Conservation (phyloP, 177 flowering plant species). For the Vitis hybrid region DNA sequence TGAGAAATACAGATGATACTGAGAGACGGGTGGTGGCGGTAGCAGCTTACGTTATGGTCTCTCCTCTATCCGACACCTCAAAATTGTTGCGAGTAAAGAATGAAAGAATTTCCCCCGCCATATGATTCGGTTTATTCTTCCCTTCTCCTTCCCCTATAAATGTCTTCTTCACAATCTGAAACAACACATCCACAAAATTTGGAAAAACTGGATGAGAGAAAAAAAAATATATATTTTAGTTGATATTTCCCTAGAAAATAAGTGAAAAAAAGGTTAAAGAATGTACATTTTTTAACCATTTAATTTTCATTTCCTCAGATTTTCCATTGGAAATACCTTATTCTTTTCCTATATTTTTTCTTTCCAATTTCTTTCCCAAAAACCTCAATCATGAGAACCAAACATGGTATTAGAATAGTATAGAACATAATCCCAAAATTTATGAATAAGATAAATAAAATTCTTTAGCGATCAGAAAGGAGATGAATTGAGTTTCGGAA, state of each 20-base stretch:
- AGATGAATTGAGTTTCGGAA: constrained; percentile 8
- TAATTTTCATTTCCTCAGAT: no score
- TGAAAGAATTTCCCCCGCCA: constrained; percentile 86
- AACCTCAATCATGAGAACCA: no score
- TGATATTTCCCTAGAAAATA: no score
- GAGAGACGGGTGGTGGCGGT: background rate
- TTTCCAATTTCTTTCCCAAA: no score
- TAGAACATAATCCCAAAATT: background rate
- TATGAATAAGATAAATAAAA: background rate
- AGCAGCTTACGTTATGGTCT: constrained; percentile 65
- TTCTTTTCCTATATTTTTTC: no score
- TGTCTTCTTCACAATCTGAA: constrained; percentile 85
- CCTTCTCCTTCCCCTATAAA: constrained; percentile 55
- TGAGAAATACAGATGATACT: background rate
- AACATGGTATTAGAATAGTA: no score
- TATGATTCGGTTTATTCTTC: constrained; percentile 61
- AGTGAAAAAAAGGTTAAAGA: no score
- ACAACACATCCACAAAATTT: background rate
- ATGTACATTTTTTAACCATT: no score
- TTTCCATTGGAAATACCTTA: no score
- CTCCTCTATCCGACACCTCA: constrained; percentile 74
- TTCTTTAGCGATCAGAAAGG: background rate
- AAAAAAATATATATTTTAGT: no score
- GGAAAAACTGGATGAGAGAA: no score
- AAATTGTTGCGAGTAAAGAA: constrained; percentile 92